Conservation (phyloP, 371 early-diverging fungal genomes). For the Smittium mucronatum region DNA sequence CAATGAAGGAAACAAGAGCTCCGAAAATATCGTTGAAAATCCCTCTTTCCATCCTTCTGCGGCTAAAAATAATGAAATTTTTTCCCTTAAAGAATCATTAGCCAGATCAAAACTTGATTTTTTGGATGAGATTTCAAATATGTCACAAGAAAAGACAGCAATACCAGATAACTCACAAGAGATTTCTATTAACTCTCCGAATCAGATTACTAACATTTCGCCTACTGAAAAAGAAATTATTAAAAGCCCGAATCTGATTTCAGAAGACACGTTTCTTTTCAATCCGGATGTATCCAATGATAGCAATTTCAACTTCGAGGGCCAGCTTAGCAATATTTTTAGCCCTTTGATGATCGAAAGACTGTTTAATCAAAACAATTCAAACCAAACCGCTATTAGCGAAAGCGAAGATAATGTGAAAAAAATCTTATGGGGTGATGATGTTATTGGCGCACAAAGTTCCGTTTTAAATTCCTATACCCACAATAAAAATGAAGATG, state of each 20-base stretch:
- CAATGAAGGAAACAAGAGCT: no score
- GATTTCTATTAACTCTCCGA: neutral
- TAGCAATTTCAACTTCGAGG: conserved; percentile 7
- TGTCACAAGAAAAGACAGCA: neutral
- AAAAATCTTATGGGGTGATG: neutral
- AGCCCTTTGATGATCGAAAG: conserved; percentile 67
- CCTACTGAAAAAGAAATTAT: neutral
- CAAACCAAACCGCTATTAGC: neutral
- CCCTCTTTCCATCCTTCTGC: neutral
- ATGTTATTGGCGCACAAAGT: neutral
- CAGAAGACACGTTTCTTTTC: neutral
- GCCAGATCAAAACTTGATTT: neutral
- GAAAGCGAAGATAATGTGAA: neutral
- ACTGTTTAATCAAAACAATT: conserved; percentile 34
- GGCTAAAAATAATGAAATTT: neutral
- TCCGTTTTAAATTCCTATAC: no score
- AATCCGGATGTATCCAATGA: neutral
- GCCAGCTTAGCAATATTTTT: conserved; percentile 16
- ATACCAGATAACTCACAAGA: neutral
- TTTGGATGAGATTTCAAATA: neutral
- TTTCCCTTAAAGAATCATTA: neutral
- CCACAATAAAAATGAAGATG: no score
- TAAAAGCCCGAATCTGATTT: neutral
- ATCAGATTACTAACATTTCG: neutral
- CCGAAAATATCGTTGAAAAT: neutral